Conservation (phyloP, 305 asterid genomes). For the Fraxinus paxiana region DNA sequence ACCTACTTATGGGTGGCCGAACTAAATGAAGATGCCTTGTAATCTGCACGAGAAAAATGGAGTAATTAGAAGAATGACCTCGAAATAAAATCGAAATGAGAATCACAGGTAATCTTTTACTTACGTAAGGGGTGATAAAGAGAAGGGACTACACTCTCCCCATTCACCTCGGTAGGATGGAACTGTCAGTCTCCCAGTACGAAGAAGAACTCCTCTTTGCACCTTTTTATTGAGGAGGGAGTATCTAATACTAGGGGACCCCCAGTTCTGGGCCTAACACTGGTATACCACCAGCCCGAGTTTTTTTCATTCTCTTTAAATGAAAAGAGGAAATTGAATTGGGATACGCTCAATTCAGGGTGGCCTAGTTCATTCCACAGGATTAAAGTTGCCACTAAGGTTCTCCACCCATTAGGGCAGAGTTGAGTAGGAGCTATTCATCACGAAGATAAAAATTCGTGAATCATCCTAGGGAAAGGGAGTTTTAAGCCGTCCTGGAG, state of each 20-base stretch:
- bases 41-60: no score
- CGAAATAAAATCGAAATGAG: no score
- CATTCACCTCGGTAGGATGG: no score
- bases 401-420: neutral
- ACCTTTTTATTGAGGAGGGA: neutral
- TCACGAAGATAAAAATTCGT: neutral
- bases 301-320: neutral
- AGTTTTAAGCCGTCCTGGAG: neutral
- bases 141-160: no score
- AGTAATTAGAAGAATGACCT: no score
- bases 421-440: neutral
- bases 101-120: no score
- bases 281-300: neutral
- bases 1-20: no score
- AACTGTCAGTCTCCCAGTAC: no score
- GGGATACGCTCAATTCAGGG: neutral
- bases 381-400: neutral
- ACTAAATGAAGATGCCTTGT: no score
- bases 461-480: neutral
- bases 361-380: neutral
- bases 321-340: neutral
- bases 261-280: neutral
- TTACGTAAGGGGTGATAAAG: no score
- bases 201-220: no score
- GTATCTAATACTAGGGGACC: neutral